Conservation (phyloP, 2,329 filamentous ascomycete genomes). For the Beauveria sp. region DNA sequence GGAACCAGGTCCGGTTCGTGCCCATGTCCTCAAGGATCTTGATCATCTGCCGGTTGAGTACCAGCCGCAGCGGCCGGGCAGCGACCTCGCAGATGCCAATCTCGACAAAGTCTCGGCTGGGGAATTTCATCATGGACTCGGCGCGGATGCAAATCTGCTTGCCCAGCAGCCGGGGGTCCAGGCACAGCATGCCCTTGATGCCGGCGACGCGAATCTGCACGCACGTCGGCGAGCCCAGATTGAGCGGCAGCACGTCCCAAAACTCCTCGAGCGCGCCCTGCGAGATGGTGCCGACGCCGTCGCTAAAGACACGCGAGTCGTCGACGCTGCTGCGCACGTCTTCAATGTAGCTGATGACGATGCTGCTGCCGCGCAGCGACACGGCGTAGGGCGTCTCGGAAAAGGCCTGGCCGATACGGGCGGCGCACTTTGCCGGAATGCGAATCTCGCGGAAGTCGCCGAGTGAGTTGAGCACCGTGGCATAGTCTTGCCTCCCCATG, state of each 20-base stretch:
- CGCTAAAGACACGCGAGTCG: conserved; percentile 59
- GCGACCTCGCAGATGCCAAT: conserved; percentile 68
- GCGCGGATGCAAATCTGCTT: conserved; percentile 53
- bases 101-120: conserved; percentile 42
- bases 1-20: conserved; percentile 51
- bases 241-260: conserved; percentile 44
- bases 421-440: conserved; percentile 49
- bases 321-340: conserved; percentile 43
- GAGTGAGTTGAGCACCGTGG: conserved; percentile 37
- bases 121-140: conserved; percentile 74
- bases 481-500: conserved; percentile 26
- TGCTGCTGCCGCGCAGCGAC: conserved; percentile 31
- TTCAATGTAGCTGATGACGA: conserved; percentile 27
- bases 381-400: conserved; percentile 65
- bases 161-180: conserved; percentile 55
- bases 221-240: conserved; percentile 48
- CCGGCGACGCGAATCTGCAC: conserved; percentile 70
- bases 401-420: conserved; percentile 60
- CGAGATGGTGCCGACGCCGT: conserved; percentile 73
- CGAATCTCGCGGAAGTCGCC: conserved; percentile 44
- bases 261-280: conserved; percentile 49
- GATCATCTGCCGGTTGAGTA: conserved; percentile 73
- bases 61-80: conserved; percentile 58
- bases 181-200: conserved; percentile 69
- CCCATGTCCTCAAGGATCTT: conserved; percentile 80